Conservation (phyloP, 495 filamentous ascomycete genomes). For the Talaromyces ruber region DNA sequence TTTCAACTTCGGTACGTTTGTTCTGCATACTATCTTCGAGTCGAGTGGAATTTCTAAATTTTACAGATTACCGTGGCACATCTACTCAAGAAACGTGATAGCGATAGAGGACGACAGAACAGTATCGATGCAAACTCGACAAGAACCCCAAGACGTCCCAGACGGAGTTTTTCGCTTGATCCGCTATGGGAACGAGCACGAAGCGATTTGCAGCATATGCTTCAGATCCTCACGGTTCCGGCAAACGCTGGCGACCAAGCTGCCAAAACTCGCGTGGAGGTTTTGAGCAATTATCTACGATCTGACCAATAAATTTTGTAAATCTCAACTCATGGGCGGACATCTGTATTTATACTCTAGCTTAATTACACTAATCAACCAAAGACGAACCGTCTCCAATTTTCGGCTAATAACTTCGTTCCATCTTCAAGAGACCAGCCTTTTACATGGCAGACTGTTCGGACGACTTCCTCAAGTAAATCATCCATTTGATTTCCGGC, state of each 20-base stretch:
- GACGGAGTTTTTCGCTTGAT: constrained; percentile 26
- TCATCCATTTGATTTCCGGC: constrained; percentile 80
- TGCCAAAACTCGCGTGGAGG: constrained; percentile 45
- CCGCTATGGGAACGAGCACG: constrained; percentile 45
- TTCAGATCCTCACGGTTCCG: constrained; percentile 47
- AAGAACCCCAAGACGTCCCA: not conserved
- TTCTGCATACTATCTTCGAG: not conserved
- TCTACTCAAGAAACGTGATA: constrained; percentile 12
- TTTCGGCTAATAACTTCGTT: constrained; percentile 56
- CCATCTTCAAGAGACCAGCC: constrained; percentile 72
- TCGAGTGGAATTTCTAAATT: constrained; percentile 12
- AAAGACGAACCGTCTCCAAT: constrained; percentile 77
- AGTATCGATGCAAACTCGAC: not conserved
- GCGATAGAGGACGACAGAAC: constrained; percentile 10
- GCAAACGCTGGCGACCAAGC: constrained; percentile 41
- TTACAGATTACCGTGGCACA: constrained; percentile 16
- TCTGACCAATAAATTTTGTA: not conserved
- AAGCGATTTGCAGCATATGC: constrained; percentile 52
- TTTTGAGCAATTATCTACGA: constrained; percentile 46
- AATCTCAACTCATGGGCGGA: not conserved
- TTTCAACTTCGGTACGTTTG: constrained; percentile 55
- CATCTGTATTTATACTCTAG: not conserved
- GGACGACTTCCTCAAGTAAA: constrained; percentile 61
- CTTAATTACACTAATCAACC: constrained; percentile 26
- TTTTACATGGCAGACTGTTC: constrained; percentile 66